A percentile compares a stretch with the other conserved stretches of the same genome.
These are phyloP conservation scores for Thelonectria rubi DNA, from an alignment of 2,329 filamentous ascomycete species.

Conservation along the genomic window DNA sequence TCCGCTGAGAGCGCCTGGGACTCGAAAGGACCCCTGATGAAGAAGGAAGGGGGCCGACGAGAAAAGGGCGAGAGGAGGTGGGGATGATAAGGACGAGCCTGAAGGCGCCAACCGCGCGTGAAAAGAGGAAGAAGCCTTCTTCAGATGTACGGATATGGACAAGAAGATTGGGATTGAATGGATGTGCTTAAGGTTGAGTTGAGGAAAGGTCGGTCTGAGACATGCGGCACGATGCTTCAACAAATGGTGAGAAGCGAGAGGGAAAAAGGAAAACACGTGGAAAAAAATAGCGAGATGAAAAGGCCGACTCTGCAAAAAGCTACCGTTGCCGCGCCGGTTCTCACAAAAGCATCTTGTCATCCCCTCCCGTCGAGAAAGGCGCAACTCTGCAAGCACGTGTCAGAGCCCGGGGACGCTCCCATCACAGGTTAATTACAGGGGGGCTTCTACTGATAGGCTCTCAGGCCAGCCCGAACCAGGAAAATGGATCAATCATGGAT, in stretches of 20 bases:
- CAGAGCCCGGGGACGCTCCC: conserved; percentile 37
- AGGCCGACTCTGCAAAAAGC: too few species aligned
- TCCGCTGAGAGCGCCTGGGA: conserved; percentile 2
- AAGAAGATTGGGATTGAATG: background rate
- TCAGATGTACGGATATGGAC: background rate
- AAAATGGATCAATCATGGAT: conserved; percentile 21
- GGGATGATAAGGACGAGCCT: conserved; percentile 11
- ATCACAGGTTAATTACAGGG: conserved; percentile 13
- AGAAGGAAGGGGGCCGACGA: conserved; percentile 4
- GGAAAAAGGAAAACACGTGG: background rate
- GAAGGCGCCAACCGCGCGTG: conserved; percentile 10
- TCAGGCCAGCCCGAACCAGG: conserved; percentile 2
- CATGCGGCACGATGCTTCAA: too few species aligned
- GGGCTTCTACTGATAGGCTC: conserved; percentile 10
- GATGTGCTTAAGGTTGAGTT: too few species aligned
- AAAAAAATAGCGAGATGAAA: conserved; percentile 15
- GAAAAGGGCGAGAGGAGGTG: conserved; percentile 1
- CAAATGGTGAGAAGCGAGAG: too few species aligned
- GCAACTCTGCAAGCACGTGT: conserved; percentile 44
- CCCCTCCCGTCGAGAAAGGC: too few species aligned
- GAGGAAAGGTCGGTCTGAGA: too few species aligned
- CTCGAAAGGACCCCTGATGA: conserved; percentile 3
- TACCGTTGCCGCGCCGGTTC: too few species aligned
- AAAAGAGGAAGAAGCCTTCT: conserved; percentile 2
- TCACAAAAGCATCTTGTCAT: background rate